Evolutionary conservation across 345 rosid species (phyloP).

Genomic region (Adansonia digitata): DNA sequence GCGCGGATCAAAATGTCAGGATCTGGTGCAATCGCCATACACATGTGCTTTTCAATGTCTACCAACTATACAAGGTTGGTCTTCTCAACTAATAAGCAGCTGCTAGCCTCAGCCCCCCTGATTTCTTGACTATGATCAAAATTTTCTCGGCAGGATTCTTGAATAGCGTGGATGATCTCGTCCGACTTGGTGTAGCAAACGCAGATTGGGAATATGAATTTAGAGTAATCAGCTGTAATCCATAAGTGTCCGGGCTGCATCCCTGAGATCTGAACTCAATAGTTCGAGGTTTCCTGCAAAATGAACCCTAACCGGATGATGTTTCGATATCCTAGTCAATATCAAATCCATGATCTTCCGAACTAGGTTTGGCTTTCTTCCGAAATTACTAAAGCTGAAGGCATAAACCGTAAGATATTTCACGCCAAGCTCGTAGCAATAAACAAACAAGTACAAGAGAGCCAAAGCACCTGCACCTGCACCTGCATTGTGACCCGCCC

Average conservation of each 20-base stretch:
- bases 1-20: slow-evolving; percentile 47
- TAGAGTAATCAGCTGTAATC: slow-evolving; percentile 31
- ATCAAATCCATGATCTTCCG: slow-evolving; percentile 40
- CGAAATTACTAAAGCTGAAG: slow-evolving; percentile 56
- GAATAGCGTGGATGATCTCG: slow-evolving; percentile 43
- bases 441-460: neutral
- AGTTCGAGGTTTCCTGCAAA: slow-evolving; percentile 44
- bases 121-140: no score
- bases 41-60: slow-evolving; percentile 45
- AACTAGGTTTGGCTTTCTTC: slow-evolving; percentile 41
- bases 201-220: slow-evolving; percentile 28
- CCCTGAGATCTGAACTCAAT: slow-evolving; percentile 24
- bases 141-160: slow-evolving; percentile 30
- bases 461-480: neutral
- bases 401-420: slow-evolving; percentile 41
- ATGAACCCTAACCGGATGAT: slow-evolving; percentile 24
- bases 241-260: slow-evolving; percentile 36
- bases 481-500: no score
- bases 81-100: neutral
- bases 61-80: slow-evolving; percentile 15
- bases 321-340: slow-evolving; percentile 26
- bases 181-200: slow-evolving; percentile 37
- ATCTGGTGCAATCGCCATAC: slow-evolving; percentile 50
- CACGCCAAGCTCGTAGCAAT: slow-evolving; percentile 34
- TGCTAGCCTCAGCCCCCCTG: neutral